phyloP scores from a whole-genome alignment of 139 green algal genomes.

The Trebouxia sp. region DNA sequence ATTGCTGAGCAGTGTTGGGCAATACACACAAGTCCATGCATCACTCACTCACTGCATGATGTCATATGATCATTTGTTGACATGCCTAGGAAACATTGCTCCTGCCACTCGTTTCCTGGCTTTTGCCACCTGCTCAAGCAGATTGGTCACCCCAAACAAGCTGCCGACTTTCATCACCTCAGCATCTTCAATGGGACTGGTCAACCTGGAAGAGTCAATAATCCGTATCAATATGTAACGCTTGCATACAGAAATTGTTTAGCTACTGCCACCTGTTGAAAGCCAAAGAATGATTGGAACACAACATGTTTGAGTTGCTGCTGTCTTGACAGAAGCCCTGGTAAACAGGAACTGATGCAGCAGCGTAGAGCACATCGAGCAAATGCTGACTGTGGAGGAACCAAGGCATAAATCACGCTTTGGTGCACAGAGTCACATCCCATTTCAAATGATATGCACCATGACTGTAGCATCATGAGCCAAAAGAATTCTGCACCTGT shows the following conservation, averaged over 20 bases:
- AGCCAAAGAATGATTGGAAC: neutral
- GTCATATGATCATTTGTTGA: neutral
- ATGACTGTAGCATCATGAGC: too few relatives aligned
- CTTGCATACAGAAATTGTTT: neutral
- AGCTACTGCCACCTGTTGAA: neutral
- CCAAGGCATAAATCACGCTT: too few relatives aligned
- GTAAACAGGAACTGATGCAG: too few relatives aligned
- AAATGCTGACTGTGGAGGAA: too few relatives aligned
- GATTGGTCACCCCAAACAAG: conserved; percentile 4
- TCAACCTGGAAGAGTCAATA: neutral
- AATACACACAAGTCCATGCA: neutral
- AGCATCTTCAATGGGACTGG: conserved; percentile 5
- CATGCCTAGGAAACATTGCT: conserved; percentile 13
- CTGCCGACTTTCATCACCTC: conserved; percentile 9
- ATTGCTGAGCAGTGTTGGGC: neutral
- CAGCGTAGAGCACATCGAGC: too few relatives aligned
- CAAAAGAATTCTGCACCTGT: neutral
- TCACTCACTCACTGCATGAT: neutral
- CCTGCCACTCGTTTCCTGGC: neutral
- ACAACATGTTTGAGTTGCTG: too few relatives aligned
- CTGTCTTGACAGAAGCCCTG: too few relatives aligned
- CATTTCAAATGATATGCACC: too few relatives aligned
- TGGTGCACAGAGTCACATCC: too few relatives aligned
- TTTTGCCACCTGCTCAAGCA: conserved; percentile 14
- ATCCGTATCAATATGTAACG: neutral